These are phyloP conservation scores for Emmonsiellopsis sp. DNA, from an alignment of 2,329 filamentous ascomycete genomes.

Conservation along the genomic window DNA sequence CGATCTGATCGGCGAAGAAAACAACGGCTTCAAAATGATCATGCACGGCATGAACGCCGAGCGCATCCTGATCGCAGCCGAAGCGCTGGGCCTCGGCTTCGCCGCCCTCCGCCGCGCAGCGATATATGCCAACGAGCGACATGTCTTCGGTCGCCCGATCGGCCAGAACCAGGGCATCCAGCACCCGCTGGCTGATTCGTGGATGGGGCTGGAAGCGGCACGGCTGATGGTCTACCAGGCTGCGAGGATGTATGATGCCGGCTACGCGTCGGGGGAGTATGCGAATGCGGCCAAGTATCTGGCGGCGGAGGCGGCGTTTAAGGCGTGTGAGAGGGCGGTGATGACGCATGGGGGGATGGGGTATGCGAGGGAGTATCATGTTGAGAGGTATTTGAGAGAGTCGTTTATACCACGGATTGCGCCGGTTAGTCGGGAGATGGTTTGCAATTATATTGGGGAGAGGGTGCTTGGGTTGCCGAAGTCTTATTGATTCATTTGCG, in stretches of 20 bases:
- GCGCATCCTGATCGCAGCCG: conserved; percentile 27
- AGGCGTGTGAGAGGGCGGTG: conserved; percentile 47
- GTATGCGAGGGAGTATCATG: conserved; percentile 54
- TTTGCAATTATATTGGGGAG: conserved; percentile 34
- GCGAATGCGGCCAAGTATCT: conserved; percentile 50
- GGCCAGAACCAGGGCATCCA: conserved; percentile 51
- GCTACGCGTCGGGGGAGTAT: conserved; percentile 43
- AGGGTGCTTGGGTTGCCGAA: conserved; percentile 31
- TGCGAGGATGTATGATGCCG: conserved; percentile 47
- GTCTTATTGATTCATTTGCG: conserved; percentile 25
- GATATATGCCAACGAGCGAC: conserved; percentile 39
- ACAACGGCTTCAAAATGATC: conserved; percentile 38
- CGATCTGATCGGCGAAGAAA: conserved; percentile 34
- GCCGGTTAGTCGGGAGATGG: conserved; percentile 46
- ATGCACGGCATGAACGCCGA: conserved; percentile 32
- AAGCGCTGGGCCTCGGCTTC: conserved; percentile 37
- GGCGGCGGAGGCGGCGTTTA: conserved; percentile 51
- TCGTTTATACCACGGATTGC: conserved; percentile 50
- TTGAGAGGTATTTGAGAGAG: conserved; percentile 51
- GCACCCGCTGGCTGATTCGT: conserved; percentile 49
- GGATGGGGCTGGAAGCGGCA: conserved; percentile 52
- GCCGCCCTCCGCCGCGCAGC: conserved; percentile 34
- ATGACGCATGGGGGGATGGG: conserved; percentile 53
- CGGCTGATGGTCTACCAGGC: conserved; percentile 53
- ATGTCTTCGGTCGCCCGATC: conserved; percentile 48